Conservation (phyloP, 176 grass and related monocot species). For the Musa itinerans region DNA sequence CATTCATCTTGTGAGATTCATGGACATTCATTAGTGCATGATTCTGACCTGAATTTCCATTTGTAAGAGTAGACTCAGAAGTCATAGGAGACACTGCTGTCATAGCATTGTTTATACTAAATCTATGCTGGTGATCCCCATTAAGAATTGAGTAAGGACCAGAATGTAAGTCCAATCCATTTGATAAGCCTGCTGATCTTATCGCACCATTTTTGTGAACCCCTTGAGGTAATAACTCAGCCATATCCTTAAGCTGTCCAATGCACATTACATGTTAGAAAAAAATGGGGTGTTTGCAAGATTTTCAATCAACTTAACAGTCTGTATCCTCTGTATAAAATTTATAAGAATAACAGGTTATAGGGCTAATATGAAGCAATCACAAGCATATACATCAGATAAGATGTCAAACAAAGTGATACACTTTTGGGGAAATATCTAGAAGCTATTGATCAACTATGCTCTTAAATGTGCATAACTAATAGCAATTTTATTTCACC, state of each 20-base stretch:
- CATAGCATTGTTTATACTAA: constrained; percentile 13
- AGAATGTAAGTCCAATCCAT: constrained; percentile 11
- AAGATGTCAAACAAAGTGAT: background rate
- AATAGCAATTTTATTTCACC: background rate
- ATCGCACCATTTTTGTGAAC: constrained; percentile 35
- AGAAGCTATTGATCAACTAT: background rate
- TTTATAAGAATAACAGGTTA: background rate
- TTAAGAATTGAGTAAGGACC: constrained; percentile 17
- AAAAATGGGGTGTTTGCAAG: background rate
- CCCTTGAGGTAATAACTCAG: constrained; percentile 52
- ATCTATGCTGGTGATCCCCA: constrained; percentile 34
- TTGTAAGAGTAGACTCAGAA: constrained; percentile 18
- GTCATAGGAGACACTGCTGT: constrained; percentile 12
- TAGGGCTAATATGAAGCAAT: background rate
- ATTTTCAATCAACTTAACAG: background rate
- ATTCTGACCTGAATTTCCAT: constrained; percentile 29
- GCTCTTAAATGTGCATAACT: no score
- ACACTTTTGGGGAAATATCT: background rate
- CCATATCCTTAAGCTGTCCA: constrained; percentile 77
- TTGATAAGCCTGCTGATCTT: constrained; percentile 19
- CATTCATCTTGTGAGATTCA: constrained; percentile 15
- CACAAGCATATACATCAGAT: background rate
- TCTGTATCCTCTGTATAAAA: no score
- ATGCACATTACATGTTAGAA: background rate
- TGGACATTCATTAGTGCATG: constrained; percentile 18